Evolutionary conservation across 2,329 filamentous ascomycete genomes (phyloP).

Genomic region (Colletotrichum godetiae): DNA sequence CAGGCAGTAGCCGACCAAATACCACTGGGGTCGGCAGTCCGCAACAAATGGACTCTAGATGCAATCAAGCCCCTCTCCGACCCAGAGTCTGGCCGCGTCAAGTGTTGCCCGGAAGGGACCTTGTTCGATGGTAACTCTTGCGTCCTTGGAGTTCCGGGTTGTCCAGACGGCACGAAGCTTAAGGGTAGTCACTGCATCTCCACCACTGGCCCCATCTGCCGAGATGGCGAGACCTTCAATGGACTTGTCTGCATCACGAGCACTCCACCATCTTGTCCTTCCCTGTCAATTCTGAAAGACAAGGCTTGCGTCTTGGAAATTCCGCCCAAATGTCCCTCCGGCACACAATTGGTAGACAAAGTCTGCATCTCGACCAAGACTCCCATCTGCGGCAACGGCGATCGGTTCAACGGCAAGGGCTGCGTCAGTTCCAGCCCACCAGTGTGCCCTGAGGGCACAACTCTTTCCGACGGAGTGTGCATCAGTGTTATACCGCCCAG

Average conservation of each 20-base stretch:
- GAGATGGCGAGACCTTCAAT: neutral
- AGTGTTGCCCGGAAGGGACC: neutral
- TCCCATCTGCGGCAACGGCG: neutral
- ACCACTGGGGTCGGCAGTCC: neutral
- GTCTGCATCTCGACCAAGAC: neutral
- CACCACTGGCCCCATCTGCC: neutral
- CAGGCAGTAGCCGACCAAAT: neutral
- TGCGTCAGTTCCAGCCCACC: neutral
- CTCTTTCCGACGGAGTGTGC: neutral
- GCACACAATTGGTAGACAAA: neutral
- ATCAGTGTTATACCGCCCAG: neutral
- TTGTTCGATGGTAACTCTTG: neutral
- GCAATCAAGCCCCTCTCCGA: neutral
- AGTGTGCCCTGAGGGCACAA: neutral
- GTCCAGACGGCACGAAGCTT: neutral
- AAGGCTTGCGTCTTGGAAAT: neutral
- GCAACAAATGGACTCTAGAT: neutral
- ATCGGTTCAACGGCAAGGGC: neutral
- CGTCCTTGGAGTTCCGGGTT: neutral
- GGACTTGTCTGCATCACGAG: neutral
- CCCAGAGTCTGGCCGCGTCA: neutral
- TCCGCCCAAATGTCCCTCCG: neutral
- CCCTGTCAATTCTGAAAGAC: neutral
- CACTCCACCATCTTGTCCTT: neutral
- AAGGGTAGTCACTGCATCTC: neutral